phyloP scores from a whole-genome alignment of 2,329 filamentous ascomycete species.

The Microdochium nivale region DNA sequence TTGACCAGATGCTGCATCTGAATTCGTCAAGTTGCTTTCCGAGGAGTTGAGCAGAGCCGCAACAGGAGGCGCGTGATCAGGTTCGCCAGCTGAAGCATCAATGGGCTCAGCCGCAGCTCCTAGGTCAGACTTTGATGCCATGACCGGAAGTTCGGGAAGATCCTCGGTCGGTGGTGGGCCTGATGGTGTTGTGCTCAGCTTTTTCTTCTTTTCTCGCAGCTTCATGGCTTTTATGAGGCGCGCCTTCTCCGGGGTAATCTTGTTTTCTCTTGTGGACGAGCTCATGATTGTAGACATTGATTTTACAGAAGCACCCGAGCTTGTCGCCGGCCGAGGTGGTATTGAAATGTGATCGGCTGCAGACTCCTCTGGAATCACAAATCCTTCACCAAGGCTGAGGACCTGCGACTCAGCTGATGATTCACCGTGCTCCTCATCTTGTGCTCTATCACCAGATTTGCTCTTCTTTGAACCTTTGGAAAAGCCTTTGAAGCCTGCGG shows the following conservation, averaged over 20 bases:
- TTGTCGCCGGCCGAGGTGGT: conserved; percentile 32
- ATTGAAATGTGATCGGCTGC: conserved; percentile 21
- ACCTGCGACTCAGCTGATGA: conserved; percentile 3
- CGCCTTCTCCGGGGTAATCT: conserved; percentile 80
- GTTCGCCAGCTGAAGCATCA: conserved; percentile 2
- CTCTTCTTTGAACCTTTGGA: conserved; percentile 48
- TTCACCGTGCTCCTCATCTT: conserved; percentile 18
- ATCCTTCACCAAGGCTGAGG: background rate
- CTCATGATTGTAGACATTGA: conserved; percentile 32
- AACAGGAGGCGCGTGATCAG: background rate
- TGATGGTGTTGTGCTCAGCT: conserved; percentile 19
- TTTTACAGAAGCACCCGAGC: conserved; percentile 35
- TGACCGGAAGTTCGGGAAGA: conserved; percentile 8
- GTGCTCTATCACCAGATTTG: conserved; percentile 24
- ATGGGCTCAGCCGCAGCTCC: conserved; percentile 12
- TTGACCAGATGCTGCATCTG: background rate
- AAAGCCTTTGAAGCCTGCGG: conserved; percentile 67
- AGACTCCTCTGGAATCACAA: conserved; percentile 23
- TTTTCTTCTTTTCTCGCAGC: conserved; percentile 71
- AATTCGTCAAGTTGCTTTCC: background rate
- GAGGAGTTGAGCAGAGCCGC: background rate
- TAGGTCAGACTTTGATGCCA: conserved; percentile 10
- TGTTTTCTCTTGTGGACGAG: conserved; percentile 27
- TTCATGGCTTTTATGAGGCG: conserved; percentile 92
- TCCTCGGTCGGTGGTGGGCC: background rate